Conservation (phyloP, 2,329 filamentous ascomycete species). For the Aspergillus spinulosporus region DNA sequence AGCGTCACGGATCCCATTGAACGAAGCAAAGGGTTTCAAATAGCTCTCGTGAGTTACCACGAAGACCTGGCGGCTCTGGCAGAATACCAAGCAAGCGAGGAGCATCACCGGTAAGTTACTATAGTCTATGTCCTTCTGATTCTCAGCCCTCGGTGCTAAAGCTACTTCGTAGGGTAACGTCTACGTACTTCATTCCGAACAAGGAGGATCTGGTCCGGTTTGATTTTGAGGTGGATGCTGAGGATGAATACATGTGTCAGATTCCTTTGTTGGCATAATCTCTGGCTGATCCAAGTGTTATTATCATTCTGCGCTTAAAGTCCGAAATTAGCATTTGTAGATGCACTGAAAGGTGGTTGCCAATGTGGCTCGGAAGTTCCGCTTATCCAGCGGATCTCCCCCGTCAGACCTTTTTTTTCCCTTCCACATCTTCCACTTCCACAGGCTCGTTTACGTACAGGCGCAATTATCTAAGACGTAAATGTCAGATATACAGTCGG, state of each 20-base stretch:
- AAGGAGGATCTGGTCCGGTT: constrained; percentile 56
- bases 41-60: constrained; percentile 56
- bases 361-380: neutral
- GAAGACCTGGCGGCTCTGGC: constrained; percentile 47
- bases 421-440: neutral
- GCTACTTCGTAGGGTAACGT: constrained; percentile 49
- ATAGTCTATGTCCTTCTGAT: neutral
- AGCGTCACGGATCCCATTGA: constrained; percentile 55
- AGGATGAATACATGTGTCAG: constrained; percentile 36
- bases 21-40: constrained; percentile 56
- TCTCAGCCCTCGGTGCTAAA: neutral
- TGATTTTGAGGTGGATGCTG: constrained; percentile 51
- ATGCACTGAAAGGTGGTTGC: neutral
- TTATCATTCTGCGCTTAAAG: neutral
- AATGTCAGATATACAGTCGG: neutral
- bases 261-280: constrained; percentile 10
- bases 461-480: neutral
- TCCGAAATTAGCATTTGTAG: neutral
- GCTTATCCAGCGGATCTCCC: neutral
- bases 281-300: neutral
- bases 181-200: constrained; percentile 53
- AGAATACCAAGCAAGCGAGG: constrained; percentile 54
- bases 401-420: neutral
- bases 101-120: constrained; percentile 49
- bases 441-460: neutral